Conservation (phyloP, 345 rosid genomes). For the Pelargonium nanum region DNA sequence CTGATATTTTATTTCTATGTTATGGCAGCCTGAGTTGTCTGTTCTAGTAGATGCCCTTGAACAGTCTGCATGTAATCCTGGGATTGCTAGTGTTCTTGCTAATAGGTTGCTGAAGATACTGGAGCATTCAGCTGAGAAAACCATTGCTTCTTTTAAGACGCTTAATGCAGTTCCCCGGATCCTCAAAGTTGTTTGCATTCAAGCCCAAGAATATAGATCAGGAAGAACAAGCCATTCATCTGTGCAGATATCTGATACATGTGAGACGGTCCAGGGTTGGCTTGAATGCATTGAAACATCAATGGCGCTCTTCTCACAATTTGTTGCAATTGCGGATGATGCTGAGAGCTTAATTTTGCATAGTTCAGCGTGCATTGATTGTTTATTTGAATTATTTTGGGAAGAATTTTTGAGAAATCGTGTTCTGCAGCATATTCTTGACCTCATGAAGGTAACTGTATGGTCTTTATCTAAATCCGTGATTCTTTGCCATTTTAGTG, state of each 20-base stretch:
- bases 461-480: slow-evolving; percentile 1
- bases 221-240: slow-evolving; percentile 15
- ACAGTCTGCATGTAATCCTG: slow-evolving; percentile 60
- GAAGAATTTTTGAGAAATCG: slow-evolving; percentile 51
- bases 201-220: slow-evolving; percentile 51
- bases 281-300: slow-evolving; percentile 51
- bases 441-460: slow-evolving; percentile 70
- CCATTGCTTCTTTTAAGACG: slow-evolving; percentile 52
- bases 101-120: slow-evolving; percentile 56
- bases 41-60: slow-evolving; percentile 82
- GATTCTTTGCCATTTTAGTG: slow-evolving; percentile 7
- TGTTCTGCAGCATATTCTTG: slow-evolving; percentile 56
- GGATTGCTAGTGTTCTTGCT: slow-evolving; percentile 52
- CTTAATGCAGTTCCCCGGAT: slow-evolving; percentile 62
- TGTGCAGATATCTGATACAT: slow-evolving; percentile 28
- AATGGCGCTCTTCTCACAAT: slow-evolving; percentile 48
- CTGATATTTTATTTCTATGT: slow-evolving; percentile 5
- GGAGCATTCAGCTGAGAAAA: slow-evolving; percentile 59
- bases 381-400: slow-evolving; percentile 87
- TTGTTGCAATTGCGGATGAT: slow-evolving; percentile 46
- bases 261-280: slow-evolving; percentile 33
- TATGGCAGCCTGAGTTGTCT: slow-evolving; percentile 72
- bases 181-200: slow-evolving; percentile 66
- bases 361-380: slow-evolving; percentile 53
- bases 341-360: slow-evolving; percentile 51